phyloP scores from a whole-genome alignment of 2,329 filamentous ascomycete species.

The Colletotrichum karsti region DNA sequence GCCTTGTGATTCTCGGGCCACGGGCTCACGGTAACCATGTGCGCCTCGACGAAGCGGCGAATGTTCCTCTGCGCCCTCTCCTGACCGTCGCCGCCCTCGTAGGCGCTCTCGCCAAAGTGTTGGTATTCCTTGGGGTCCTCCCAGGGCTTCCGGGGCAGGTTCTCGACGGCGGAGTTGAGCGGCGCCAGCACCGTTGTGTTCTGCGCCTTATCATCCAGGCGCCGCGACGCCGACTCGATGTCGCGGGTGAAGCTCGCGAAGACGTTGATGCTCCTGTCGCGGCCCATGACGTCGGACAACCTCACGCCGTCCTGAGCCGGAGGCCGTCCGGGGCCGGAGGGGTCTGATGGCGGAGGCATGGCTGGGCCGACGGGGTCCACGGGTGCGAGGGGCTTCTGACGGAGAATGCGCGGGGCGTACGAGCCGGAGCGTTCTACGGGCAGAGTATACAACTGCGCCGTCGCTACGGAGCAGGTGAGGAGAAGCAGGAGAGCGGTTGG shows the following conservation, averaged over 20 bases:
- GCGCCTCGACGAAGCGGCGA: constrained; percentile 83
- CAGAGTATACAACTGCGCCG: constrained; percentile 15
- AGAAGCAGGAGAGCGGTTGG: constrained; percentile 20
- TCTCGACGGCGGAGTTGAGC: constrained; percentile 81
- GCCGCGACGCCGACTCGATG: constrained; percentile 71
- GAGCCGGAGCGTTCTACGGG: constrained; percentile 21
- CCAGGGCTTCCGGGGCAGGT: constrained; percentile 87
- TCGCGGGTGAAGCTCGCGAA: constrained; percentile 86
- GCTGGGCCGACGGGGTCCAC: constrained; percentile 31
- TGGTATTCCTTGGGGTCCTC: constrained; percentile 79
- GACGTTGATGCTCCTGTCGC: constrained; percentile 80
- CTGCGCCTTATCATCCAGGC: constrained; percentile 70
- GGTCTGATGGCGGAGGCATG: constrained; percentile 35
- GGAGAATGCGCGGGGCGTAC: constrained; percentile 16
- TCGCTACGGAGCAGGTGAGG: constrained; percentile 15
- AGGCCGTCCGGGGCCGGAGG: constrained; percentile 35
- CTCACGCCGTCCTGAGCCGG: constrained; percentile 62
- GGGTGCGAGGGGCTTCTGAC: constrained; percentile 28
- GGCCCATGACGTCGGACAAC: constrained; percentile 85
- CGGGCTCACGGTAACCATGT: constrained; percentile 78
- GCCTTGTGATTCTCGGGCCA: constrained; percentile 76
- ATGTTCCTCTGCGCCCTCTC: constrained; percentile 82
- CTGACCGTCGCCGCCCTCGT: constrained; percentile 78
- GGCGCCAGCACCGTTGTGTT: constrained; percentile 92
- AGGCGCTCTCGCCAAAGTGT: constrained; percentile 72